These are phyloP conservation scores for Juglanconis oblonga DNA, from an alignment of 2,329 filamentous ascomycete species.

Conservation along the genomic window DNA sequence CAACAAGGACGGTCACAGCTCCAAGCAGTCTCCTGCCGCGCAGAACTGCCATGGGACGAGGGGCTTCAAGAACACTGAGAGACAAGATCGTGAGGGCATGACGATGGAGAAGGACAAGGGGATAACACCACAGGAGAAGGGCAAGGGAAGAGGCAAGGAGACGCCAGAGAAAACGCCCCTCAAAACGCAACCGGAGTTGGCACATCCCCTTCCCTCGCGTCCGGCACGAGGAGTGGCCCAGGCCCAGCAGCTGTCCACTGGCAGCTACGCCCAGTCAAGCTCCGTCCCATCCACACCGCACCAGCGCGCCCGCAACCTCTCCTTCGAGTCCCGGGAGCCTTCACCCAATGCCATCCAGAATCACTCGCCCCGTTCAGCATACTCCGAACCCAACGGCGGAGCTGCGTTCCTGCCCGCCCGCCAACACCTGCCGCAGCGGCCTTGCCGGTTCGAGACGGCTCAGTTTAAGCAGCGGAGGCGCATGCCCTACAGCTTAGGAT, in stretches of 20 bases:
- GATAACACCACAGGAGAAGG: not conserved
- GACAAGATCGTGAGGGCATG: conserved; percentile 61
- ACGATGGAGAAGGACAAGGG: conserved; percentile 43
- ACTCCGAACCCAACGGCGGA: conserved; percentile 80
- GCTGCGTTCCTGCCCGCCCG: conserved; percentile 63
- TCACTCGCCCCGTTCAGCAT: conserved; percentile 85
- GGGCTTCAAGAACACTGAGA: conserved; percentile 52
- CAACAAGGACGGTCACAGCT: conserved; percentile 46
- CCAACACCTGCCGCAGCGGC: conserved; percentile 39
- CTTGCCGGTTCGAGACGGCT: conserved; percentile 85
- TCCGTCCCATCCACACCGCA: conserved; percentile 93
- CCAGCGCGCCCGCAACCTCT: conserved; percentile 80
- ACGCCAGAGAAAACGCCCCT: conserved; percentile 47
- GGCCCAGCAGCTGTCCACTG: conserved; percentile 24
- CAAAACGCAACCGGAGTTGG: conserved; percentile 35
- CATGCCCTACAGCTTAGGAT: conserved; percentile 90
- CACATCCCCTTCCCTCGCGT: conserved; percentile 20
- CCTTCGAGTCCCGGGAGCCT: conserved; percentile 70
- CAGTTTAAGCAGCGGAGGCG: conserved; percentile 77
- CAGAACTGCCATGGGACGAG: conserved; percentile 65
- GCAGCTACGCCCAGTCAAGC: conserved; percentile 61
- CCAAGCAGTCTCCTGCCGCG: conserved; percentile 40
- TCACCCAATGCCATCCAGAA: conserved; percentile 75
- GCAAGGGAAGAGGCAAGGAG: conserved; percentile 40
- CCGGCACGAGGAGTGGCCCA: conserved; percentile 13